Conservation (phyloP, 2,329 filamentous ascomycete species). For the Xylaria multiplex region DNA sequence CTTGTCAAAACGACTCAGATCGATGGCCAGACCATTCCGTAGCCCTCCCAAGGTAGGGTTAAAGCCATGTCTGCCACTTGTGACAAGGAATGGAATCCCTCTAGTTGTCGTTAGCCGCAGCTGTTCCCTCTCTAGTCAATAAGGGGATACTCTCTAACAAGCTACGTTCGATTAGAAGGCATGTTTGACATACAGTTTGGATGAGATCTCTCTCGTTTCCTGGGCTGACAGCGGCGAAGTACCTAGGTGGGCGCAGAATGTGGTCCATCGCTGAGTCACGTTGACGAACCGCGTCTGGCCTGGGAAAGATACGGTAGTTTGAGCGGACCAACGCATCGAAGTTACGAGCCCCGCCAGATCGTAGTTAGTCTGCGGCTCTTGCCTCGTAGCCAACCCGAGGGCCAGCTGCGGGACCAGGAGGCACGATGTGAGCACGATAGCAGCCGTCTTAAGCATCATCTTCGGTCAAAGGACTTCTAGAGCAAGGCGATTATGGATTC, state of each 20-base stretch:
- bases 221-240: slow-evolving; percentile 27
- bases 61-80: slow-evolving; percentile 17
- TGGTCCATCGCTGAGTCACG: slow-evolving; percentile 32
- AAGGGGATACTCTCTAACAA: background rate
- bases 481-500: background rate
- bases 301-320: slow-evolving; percentile 4
- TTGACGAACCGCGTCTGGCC: slow-evolving; percentile 26
- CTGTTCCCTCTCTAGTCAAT: background rate
- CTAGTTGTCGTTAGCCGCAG: background rate
- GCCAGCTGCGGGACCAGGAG: background rate
- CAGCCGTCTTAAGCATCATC: background rate
- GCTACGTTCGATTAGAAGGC: background rate
- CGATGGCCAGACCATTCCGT: slow-evolving; percentile 15
- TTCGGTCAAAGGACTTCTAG: background rate
- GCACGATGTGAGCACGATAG: background rate
- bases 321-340: background rate
- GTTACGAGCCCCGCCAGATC: background rate
- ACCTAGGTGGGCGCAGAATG: slow-evolving; percentile 26
- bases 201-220: slow-evolving; percentile 24
- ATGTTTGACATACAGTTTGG: slow-evolving; percentile 22
- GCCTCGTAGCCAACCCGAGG: background rate
- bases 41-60: background rate
- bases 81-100: slow-evolving; percentile 15
- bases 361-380: background rate
- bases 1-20: slow-evolving; percentile 11